Percentiles rank a stretch among this genome's conserved stretches.
Conservation (phyloP, 1,284 basidiomycete species). For the Rhizopogon parksii region DNA sequence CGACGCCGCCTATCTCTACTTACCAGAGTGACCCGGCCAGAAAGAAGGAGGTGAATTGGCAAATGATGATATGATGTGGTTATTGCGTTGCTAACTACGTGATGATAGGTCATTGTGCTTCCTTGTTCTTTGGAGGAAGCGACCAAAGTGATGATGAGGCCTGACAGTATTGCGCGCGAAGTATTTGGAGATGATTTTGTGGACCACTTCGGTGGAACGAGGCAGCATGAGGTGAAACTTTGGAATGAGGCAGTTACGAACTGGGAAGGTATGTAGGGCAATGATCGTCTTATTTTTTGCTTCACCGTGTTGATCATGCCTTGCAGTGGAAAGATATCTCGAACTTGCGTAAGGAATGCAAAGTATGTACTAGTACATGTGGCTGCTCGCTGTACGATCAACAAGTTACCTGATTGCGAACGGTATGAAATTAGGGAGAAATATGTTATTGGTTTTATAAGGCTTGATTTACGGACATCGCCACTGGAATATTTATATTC, state of each 20-base stretch:
- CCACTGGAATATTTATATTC: too few species aligned
- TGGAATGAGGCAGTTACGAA: constrained; percentile 89
- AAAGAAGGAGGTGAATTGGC: constrained; percentile 43
- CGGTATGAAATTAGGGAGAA: background rate
- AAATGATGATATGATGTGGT: background rate
- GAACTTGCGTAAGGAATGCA: constrained; percentile 51
- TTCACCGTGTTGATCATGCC: constrained; percentile 1
- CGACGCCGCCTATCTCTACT: constrained; percentile 66
- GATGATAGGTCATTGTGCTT: constrained; percentile 56
- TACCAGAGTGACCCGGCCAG: constrained; percentile 23
- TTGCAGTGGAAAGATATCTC: constrained; percentile 70
- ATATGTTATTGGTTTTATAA: constrained; percentile 5
- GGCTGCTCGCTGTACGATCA: too few species aligned
- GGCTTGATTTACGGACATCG: too few species aligned
- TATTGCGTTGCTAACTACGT: background rate
- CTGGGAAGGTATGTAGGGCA: constrained; percentile 74
- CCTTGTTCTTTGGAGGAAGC: constrained; percentile 76
- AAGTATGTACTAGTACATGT: too few species aligned
- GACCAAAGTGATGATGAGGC: constrained; percentile 71
- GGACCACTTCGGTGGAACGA: constrained; percentile 89
- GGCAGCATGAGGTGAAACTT: constrained; percentile 80
- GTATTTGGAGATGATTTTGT: constrained; percentile 87
- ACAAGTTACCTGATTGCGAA: too few species aligned
- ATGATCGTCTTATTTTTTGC: constrained; percentile 1
- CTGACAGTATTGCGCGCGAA: constrained; percentile 76